A percentile compares a stretch with the other conserved stretches of the same genome.
phyloP scores from a whole-genome alignment of 768 basidiomycete genomes.

The Galerina sulciceps region DNA sequence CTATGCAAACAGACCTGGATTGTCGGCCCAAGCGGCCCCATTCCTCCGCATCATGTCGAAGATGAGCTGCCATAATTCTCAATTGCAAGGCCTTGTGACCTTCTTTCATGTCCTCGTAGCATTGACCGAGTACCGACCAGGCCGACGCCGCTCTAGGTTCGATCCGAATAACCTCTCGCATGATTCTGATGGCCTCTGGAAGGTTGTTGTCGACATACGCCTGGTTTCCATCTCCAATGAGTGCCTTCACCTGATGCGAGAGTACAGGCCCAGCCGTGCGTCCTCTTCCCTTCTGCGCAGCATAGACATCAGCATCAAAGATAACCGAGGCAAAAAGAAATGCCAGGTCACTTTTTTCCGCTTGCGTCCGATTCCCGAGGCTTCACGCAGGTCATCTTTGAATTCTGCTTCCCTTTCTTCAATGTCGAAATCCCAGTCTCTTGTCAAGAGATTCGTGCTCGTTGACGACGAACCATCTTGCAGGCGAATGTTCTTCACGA shows the following conservation, averaged over 20 bases:
- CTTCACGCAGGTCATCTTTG: constrained; percentile 72
- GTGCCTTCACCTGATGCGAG: constrained; percentile 69
- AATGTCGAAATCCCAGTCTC: constrained; percentile 77
- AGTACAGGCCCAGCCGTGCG: constrained; percentile 54
- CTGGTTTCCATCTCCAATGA: constrained; percentile 88
- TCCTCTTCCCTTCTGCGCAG: constrained; percentile 43
- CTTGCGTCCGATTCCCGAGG: constrained; percentile 71
- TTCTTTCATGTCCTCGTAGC: constrained; percentile 76
- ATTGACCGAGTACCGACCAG: constrained; percentile 89
- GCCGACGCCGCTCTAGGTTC: constrained; percentile 84
- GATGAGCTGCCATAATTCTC: constrained; percentile 88
- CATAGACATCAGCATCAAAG: background rate
- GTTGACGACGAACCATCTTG: constrained; percentile 46
- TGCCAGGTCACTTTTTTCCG: constrained; percentile 46
- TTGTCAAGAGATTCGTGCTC: constrained; percentile 50
- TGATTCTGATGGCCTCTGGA: constrained; percentile 71
- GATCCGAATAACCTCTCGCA: constrained; percentile 92
- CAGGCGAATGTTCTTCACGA: constrained; percentile 67
- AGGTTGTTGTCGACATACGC: constrained; percentile 78
- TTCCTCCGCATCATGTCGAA: constrained; percentile 81
- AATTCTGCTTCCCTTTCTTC: constrained; percentile 73
- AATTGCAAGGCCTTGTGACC: constrained; percentile 76
- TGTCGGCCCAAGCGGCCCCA: constrained; percentile 84
- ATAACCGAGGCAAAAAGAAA: background rate
- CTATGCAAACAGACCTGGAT: constrained; percentile 54